A percentile compares a stretch with the other conserved stretches of the same genome.
Conservation (phyloP, 23 red algal genomes). For the Gracilaria domingensis region DNA sequence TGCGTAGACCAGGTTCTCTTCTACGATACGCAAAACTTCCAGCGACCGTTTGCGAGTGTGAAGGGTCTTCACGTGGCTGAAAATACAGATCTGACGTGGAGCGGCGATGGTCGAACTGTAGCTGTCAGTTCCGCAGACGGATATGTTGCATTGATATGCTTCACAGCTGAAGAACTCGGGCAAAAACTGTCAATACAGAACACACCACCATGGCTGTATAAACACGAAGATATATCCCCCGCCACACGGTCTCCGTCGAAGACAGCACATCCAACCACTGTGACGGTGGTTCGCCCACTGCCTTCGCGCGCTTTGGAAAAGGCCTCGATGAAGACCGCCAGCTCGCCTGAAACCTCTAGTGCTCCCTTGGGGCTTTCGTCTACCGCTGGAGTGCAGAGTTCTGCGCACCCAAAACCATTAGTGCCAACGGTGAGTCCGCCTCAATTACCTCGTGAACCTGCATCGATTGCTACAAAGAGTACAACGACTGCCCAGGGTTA, state of each 20-base stretch:
- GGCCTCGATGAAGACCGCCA: background rate
- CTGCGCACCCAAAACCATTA: background rate
- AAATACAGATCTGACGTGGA: constrained; percentile 88
- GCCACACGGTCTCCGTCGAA: background rate
- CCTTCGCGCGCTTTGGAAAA: background rate
- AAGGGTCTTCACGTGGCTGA: constrained; percentile 79
- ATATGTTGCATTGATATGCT: constrained; percentile 49
- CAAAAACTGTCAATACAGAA: constrained; percentile 14
- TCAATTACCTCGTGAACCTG: background rate
- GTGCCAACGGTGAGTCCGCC: background rate
- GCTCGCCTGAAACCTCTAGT: background rate
- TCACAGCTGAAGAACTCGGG: constrained; percentile 40
- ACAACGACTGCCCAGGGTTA: constrained; percentile 25
- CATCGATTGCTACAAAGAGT: constrained; percentile 3
- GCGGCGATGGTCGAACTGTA: constrained; percentile 62
- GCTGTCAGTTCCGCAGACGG: constrained; percentile 62
- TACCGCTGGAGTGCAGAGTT: background rate
- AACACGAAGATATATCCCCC: background rate
- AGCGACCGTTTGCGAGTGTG: constrained; percentile 65
- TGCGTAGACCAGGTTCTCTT: constrained; percentile 71
- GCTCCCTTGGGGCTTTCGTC: background rate
- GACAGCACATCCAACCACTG: background rate
- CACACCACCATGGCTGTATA: constrained; percentile 52
- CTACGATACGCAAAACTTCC: constrained; percentile 79
- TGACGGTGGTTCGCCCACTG: background rate